These are phyloP conservation scores for Cochlearia excelsa DNA, from an alignment of 345 rosid species.

Conservation along the genomic window DNA sequence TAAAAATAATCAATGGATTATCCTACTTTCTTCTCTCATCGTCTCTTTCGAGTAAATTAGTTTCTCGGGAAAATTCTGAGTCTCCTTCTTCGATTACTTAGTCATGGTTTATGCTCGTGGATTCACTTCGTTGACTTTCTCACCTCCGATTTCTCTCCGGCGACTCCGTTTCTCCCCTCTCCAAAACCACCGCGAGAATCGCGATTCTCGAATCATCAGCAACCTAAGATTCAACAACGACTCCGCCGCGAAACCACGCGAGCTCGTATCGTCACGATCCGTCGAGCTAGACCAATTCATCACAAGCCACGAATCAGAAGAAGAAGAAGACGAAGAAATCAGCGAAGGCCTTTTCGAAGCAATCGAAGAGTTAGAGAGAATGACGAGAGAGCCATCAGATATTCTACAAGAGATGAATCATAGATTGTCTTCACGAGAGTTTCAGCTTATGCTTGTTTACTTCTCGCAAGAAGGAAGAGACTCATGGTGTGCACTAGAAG, in stretches of 20 bases:
- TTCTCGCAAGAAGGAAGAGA: conserved; percentile 95
- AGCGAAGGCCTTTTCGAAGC: conserved; percentile 86
- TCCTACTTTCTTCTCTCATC: conserved; percentile 5
- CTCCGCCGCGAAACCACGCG: conserved; percentile 32
- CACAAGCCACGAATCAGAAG: conserved; percentile 48
- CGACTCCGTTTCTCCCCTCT: conserved; percentile 24
- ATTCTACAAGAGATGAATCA: conserved; percentile 88
- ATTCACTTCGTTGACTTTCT: conserved; percentile 39
- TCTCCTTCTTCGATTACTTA: background rate
- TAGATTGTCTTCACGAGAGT: conserved; percentile 63
- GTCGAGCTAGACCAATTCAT: conserved; percentile 63
- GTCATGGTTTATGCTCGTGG: conserved; percentile 44
- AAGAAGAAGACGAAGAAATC: conserved; percentile 58
- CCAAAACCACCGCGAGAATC: conserved; percentile 12
- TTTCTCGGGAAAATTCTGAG: background rate
- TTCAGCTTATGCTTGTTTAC: conserved; percentile 80
- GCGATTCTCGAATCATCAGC: conserved; percentile 36
- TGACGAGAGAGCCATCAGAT: conserved; percentile 87
- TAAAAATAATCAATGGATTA: conserved; percentile 13
- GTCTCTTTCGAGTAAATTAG: background rate
- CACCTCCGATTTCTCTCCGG: conserved; percentile 32
- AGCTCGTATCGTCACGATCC: conserved; percentile 44
- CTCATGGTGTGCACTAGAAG: conserved; percentile 95
- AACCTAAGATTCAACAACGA: conserved; percentile 33
- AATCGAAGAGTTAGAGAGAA: conserved; percentile 81